These are phyloP conservation scores for Podospora bellae-mahoneyi DNA, from an alignment of 495 filamentous ascomycete genomes.

Conservation along the genomic window DNA sequence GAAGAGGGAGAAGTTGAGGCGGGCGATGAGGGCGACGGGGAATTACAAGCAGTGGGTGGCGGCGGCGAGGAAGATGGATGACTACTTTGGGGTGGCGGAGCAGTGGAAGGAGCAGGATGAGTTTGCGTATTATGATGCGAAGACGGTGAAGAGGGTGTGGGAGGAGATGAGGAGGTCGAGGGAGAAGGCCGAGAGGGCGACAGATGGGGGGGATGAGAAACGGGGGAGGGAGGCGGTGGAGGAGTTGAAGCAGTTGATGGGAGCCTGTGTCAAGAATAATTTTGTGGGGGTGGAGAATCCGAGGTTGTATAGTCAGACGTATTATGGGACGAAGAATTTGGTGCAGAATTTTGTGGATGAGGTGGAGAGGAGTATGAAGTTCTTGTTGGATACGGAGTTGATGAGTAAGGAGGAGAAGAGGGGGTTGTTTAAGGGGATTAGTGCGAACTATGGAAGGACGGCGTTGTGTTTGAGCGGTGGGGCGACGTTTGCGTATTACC, in stretches of 20 bases:
- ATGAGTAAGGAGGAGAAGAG: constrained; percentile 72
- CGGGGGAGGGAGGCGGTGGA: constrained; percentile 54
- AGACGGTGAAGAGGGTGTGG: constrained; percentile 71
- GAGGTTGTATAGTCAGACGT: constrained; percentile 88
- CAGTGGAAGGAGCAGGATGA: constrained; percentile 83
- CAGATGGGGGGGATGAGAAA: constrained; percentile 19
- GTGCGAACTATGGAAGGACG: constrained; percentile 88
- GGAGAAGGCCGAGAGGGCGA: constrained; percentile 45
- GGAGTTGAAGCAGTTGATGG: constrained; percentile 69
- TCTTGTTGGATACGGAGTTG: constrained; percentile 63
- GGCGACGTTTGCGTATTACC: constrained; percentile 95
- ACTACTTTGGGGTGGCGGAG: constrained; percentile 69
- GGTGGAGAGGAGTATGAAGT: constrained; percentile 59
- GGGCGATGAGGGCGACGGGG: constrained; percentile 62
- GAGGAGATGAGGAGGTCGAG: constrained; percentile 65
- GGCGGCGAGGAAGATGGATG: constrained; percentile 75
- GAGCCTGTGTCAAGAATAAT: constrained; percentile 94
- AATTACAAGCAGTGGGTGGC: constrained; percentile 79
- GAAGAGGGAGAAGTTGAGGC: constrained; percentile 63
- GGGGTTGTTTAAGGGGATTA: constrained; percentile 78
- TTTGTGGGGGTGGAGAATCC: constrained; percentile 95
- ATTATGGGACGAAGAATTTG: constrained; percentile 90
- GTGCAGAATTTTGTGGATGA: constrained; percentile 90
- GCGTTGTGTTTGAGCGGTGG: constrained; percentile 91
- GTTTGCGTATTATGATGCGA: constrained; percentile 91